Evolutionary conservation across 306 rosid genomes (phyloP), one percentile per base, ranked within the genome.

Genomic region (Gastrolobium bilobum): DNA sequence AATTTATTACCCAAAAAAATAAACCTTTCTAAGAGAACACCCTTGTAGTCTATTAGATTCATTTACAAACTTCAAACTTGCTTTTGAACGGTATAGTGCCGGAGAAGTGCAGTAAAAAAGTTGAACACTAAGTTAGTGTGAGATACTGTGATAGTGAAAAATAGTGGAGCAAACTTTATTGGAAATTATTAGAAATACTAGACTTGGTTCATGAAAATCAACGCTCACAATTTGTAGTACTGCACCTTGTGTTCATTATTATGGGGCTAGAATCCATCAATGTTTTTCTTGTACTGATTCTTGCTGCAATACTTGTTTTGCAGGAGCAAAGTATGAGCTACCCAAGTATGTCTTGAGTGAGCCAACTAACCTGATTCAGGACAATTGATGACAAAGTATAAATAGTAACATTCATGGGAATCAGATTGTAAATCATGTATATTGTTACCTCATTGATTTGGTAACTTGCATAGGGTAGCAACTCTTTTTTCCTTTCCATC

Each of bases 291-390:
- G 57, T 56, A 39, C 81, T 79, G 73, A 80, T 63, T 26, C 5
- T 70, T 54, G 13, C 30, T 75, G 31, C 71, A 51, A 81, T 56
- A 10, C 57, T 68, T 75, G 68, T 82, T 20, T 83, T 78, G 85
- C 93, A 96, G 99, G 99, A 34, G 97, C 98, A 3, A 93, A 93
- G 88, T 96, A 96, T 50, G 99, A 96, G 66, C 89, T 96, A 47
- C 99, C 99, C 29, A 96, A 91, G 90, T 93, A 96, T 66, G 99
- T 96, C 71, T 84, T 96, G 94, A 96, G 98, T 44, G 99, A 96
- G 87, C 99, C 99, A 40, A 91, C 97, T 82, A 96, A 96, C 92
- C 68, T 93, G 91, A 96, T 96, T 76, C 92, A 73, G 38, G 97
- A 96, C 54, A 76, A 75, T 84, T 90, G 73, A 87, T 73, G 73